phyloP scores from a whole-genome alignment of 2,329 filamentous ascomycete species.

The Fusarium sp. region DNA sequence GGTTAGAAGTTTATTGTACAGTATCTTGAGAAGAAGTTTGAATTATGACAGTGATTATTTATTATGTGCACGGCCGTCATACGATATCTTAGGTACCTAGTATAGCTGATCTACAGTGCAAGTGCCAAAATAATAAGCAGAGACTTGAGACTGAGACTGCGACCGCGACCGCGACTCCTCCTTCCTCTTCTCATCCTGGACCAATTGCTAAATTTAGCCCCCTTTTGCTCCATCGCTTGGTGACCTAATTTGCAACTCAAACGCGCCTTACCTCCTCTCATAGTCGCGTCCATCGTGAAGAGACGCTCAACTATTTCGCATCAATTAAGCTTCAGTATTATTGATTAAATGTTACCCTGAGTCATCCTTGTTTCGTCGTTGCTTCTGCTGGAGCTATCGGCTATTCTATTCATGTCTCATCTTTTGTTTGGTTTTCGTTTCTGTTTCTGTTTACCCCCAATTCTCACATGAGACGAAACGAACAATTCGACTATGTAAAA shows the following conservation, averaged over 20 bases:
- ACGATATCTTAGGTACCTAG: neutral
- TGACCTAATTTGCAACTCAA: constrained; percentile 44
- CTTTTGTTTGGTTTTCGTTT: constrained; percentile 5
- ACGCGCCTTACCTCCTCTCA: constrained; percentile 6
- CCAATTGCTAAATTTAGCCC: constrained; percentile 46
- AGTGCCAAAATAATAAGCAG: constrained; percentile 5
- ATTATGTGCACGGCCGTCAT: constrained; percentile 30
- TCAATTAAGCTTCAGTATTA: constrained; percentile 2
- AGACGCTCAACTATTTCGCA: neutral
- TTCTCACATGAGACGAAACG: constrained; percentile 25
- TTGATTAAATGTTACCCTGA: constrained; percentile 3
- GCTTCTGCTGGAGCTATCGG: constrained; percentile 8
- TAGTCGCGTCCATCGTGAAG: neutral
- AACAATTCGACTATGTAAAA: constrained; percentile 28
- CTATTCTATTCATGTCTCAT: constrained; percentile 37
- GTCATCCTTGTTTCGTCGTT: constrained; percentile 7
- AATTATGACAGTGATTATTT: neutral
- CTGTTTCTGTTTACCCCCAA: constrained; percentile 16
- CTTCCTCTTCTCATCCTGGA: constrained; percentile 23
- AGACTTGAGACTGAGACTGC: neutral
- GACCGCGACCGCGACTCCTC: neutral
- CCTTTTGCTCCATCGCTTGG: constrained; percentile 36
- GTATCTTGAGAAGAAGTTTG: neutral
- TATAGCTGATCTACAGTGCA: constrained; percentile 32
- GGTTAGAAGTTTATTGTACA: neutral